Conservation (phyloP, 108 stramenopile species). For the Nitzschia inconspicua region DNA sequence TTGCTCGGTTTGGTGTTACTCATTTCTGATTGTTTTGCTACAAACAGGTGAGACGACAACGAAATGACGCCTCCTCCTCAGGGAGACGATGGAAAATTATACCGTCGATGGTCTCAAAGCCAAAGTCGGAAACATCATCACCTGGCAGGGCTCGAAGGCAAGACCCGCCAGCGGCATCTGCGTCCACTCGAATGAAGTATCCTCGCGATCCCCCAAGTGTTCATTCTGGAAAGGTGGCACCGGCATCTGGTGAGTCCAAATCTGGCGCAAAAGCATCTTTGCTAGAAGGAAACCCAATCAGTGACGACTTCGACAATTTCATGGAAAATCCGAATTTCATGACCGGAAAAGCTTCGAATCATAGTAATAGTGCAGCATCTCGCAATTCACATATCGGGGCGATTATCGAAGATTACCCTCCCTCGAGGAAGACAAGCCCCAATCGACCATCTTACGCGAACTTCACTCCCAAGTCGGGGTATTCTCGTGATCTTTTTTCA, state of each 20-base stretch:
- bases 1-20: neutral
- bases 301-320: constrained; percentile 1
- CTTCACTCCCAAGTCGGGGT: constrained; percentile 7
- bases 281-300: too few relatives aligned
- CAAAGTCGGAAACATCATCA: constrained; percentile 1
- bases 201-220: too few relatives aligned
- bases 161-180: neutral
- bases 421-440: neutral
- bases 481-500: neutral
- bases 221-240: too few relatives aligned
- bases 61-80: constrained; percentile 12
- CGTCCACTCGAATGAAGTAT: too few relatives aligned
- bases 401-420: neutral
- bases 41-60: constrained; percentile 10
- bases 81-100: constrained; percentile 18
- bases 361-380: neutral
- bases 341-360: neutral
- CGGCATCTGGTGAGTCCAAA: too few relatives aligned
- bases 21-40: neutral
- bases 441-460: constrained; percentile 1
- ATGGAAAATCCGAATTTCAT: constrained; percentile 8
- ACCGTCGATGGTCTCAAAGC: constrained; percentile 8
- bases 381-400: neutral
- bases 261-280: too few relatives aligned
- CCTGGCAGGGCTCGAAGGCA: neutral